A percentile compares a stretch with the other conserved stretches of the same genome.
phyloP scores from a whole-genome alignment of 2,329 filamentous ascomycete species.

The Chrysosporium queenslandicum region DNA sequence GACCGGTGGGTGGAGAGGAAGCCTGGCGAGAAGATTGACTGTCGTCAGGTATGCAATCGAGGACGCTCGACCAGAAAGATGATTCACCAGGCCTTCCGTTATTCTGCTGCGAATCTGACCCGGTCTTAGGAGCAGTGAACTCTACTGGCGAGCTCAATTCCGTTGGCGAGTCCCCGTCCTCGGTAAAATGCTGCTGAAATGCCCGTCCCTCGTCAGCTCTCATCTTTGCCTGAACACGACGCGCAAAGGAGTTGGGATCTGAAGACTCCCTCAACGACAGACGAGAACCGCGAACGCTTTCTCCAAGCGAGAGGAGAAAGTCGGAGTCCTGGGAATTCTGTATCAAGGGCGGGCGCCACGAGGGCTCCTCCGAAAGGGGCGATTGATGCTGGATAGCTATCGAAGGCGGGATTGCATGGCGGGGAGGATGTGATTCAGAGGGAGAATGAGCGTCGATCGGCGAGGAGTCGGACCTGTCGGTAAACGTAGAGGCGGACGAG shows the following conservation, averaged over 20 bases:
- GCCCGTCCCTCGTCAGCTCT: constrained; percentile 43
- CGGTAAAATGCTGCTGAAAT: constrained; percentile 28
- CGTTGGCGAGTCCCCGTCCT: background rate
- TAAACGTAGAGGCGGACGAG: constrained; percentile 13
- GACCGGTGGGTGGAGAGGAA: background rate
- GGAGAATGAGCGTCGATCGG: background rate
- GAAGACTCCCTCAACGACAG: constrained; percentile 32
- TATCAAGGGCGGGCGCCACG: constrained; percentile 25
- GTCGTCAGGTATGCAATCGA: constrained; percentile 14
- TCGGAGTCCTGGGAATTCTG: constrained; percentile 31
- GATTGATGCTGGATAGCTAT: constrained; percentile 11
- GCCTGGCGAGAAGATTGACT: background rate
- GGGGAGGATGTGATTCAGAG: background rate
- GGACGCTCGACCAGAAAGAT: constrained; percentile 16
- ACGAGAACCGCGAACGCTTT: constrained; percentile 26
- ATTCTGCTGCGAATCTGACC: background rate
- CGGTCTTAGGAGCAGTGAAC: background rate
- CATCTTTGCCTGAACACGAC: constrained; percentile 43
- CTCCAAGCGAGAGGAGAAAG: constrained; percentile 28
- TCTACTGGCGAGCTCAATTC: constrained; percentile 1
- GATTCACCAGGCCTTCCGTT: background rate
- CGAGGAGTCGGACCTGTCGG: constrained; percentile 9
- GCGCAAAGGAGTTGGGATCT: constrained; percentile 39
- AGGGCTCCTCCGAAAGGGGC: constrained; percentile 14
- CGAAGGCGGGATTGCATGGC: constrained; percentile 10